Evolutionary conservation across 805 yeast genomes (phyloP).

Genomic region (Kuraishia borneana): DNA sequence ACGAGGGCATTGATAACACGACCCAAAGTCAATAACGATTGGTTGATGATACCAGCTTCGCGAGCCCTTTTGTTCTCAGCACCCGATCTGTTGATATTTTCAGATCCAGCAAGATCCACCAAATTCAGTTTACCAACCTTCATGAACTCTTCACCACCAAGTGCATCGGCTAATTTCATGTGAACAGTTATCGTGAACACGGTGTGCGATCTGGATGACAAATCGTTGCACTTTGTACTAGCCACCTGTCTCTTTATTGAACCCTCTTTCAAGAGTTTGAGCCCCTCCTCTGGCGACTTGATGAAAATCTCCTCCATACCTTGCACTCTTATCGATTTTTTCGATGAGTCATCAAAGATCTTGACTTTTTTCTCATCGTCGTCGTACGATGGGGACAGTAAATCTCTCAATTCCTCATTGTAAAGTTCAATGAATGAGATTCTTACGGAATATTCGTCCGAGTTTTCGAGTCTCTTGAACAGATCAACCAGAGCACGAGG

Average conservation of each 20-base stretch:
- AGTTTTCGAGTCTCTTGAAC: slow-evolving; percentile 34
- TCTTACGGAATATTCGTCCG: slow-evolving; percentile 55
- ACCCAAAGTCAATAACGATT: slow-evolving; percentile 78
- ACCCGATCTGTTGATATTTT: slow-evolving; percentile 75
- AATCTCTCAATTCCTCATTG: slow-evolving; percentile 75
- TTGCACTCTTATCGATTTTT: slow-evolving; percentile 36
- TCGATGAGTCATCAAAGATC: slow-evolving; percentile 38
- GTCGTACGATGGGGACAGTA: slow-evolving; percentile 26
- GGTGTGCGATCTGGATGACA: slow-evolving; percentile 72
- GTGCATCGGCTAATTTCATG: slow-evolving; percentile 35
- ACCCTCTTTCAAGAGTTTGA: slow-evolving; percentile 42
- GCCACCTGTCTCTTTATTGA: slow-evolving; percentile 60
- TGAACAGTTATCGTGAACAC: slow-evolving; percentile 61
- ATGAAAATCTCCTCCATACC: slow-evolving; percentile 48
- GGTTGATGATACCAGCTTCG: slow-evolving; percentile 86
- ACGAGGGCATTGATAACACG: slow-evolving; percentile 68
- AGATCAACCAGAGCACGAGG: slow-evolving; percentile 48
- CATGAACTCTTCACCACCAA: slow-evolving; percentile 37
- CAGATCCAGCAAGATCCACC: slow-evolving; percentile 90
- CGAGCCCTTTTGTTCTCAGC: slow-evolving; percentile 76
- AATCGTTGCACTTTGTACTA: slow-evolving; percentile 66
- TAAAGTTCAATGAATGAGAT: slow-evolving; percentile 79
- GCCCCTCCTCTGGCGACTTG: slow-evolving; percentile 37
- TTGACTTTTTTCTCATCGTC: slow-evolving; percentile 37
- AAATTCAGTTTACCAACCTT: slow-evolving; percentile 60